Conservation (phyloP, 306 rosid species). For the Casuarina equisetifolia region DNA sequence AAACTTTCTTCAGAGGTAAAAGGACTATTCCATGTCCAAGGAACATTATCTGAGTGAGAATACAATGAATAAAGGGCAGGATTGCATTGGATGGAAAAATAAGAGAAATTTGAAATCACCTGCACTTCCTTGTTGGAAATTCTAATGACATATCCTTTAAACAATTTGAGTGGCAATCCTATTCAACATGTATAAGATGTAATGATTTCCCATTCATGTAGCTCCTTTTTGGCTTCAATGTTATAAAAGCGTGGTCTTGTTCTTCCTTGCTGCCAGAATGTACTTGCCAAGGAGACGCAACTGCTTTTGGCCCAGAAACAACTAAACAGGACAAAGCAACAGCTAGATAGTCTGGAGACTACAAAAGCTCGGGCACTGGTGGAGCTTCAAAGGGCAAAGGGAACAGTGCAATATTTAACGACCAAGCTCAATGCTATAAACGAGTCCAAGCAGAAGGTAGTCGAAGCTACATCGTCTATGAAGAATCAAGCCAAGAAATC, state of each 20-base stretch:
- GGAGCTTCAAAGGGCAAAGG: constrained; percentile 69
- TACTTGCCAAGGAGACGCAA: constrained; percentile 70
- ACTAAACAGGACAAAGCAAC: constrained; percentile 49
- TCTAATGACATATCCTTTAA: background rate
- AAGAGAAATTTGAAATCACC: too few species aligned
- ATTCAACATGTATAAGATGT: background rate
- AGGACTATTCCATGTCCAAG: background rate
- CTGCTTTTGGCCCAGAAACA: constrained; percentile 66
- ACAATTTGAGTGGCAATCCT: background rate
- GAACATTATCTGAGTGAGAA: background rate
- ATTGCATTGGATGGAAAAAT: too few species aligned
- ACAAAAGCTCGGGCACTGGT: constrained; percentile 48
- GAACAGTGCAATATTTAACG: constrained; percentile 48
- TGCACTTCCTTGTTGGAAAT: background rate
- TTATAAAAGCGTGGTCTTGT: constrained; percentile 1
- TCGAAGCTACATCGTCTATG: constrained; percentile 49
- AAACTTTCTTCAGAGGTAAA: constrained; percentile 60
- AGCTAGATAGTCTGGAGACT: constrained; percentile 43
- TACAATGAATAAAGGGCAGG: background rate
- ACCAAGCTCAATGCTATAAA: constrained; percentile 45
- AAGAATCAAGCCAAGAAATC: constrained; percentile 46
- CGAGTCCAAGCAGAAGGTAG: constrained; percentile 61
- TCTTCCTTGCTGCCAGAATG: constrained; percentile 42
- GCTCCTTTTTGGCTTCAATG: background rate
- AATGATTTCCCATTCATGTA: background rate